Percentiles rank a stretch among this genome's conserved stretches.
Conservation (phyloP, 2,329 filamentous ascomycete genomes). For the Neurospora sp. region DNA sequence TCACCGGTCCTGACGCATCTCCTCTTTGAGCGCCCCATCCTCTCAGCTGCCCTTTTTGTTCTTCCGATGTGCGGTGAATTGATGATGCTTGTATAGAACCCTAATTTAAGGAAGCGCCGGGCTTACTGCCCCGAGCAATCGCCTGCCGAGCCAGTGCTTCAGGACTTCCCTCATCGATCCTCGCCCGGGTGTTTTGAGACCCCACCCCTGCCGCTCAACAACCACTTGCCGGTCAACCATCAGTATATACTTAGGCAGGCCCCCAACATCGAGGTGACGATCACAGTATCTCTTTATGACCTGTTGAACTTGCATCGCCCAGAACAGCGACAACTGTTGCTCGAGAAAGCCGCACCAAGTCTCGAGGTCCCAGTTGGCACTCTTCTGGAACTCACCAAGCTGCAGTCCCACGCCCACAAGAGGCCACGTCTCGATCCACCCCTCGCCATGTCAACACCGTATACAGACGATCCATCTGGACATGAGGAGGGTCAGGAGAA, state of each 20-base stretch:
- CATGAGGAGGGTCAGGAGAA: constrained; percentile 24
- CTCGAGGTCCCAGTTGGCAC: constrained; percentile 22
- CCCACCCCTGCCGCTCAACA: constrained; percentile 15
- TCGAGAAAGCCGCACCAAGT: constrained; percentile 24
- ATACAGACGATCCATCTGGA: constrained; percentile 13
- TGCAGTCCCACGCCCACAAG: constrained; percentile 16
- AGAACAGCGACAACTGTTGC: constrained; percentile 19
- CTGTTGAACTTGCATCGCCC: constrained; percentile 13
- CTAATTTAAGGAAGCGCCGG: constrained; percentile 33
- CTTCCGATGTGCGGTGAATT: constrained; percentile 30
- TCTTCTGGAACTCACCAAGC: constrained; percentile 20
- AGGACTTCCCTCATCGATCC: constrained; percentile 19
- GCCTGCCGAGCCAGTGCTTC: constrained; percentile 26
- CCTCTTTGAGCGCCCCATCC: constrained; percentile 9
- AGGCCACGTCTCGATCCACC: constrained; percentile 19
- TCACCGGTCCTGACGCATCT: constrained; percentile 16
- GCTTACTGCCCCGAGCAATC: constrained; percentile 29
- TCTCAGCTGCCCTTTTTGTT: constrained; percentile 18
- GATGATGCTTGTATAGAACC: constrained; percentile 28
- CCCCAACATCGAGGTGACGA: constrained; percentile 10
- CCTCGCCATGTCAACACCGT: constrained; percentile 23
- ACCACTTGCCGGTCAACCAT: constrained; percentile 11
- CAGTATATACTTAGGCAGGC: constrained; percentile 17
- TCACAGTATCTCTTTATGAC: constrained; percentile 12
- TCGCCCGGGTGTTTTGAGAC: constrained; percentile 16